Conservation (phyloP, 495 filamentous ascomycete genomes). For the Aspergillus heteromorphus region DNA sequence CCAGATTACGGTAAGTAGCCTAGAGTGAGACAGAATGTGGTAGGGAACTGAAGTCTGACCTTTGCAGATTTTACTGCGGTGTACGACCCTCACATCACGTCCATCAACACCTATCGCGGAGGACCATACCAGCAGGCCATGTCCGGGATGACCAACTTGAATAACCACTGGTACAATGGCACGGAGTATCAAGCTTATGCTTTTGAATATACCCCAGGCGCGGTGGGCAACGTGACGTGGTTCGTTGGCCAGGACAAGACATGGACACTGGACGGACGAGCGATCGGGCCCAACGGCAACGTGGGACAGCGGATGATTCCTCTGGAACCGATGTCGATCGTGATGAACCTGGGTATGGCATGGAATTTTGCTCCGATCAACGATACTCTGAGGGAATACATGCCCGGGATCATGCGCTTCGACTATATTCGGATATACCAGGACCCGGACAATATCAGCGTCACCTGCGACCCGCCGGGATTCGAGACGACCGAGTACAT, state of each 20-base stretch:
- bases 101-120: conserved; percentile 62
- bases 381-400: conserved; percentile 43
- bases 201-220: conserved; percentile 68
- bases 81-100: conserved; percentile 53
- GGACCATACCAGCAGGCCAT: conserved; percentile 69
- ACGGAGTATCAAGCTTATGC: conserved; percentile 66
- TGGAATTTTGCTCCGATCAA: conserved; percentile 61
- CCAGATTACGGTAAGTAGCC: conserved; percentile 55
- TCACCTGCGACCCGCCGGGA: conserved; percentile 68
- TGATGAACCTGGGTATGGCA: conserved; percentile 73
- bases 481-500: conserved; percentile 73
- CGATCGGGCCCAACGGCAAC: conserved; percentile 69
- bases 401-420: conserved; percentile 66
- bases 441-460: conserved; percentile 48
- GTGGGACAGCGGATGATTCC: conserved; percentile 65
- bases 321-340: conserved; percentile 62
- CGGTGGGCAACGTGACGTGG: conserved; percentile 58
- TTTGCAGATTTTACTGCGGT: conserved; percentile 53
- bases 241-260: conserved; percentile 60
- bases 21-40: background rate
- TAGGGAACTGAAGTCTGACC: background rate
- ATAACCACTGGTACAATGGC: conserved; percentile 73
- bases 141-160: conserved; percentile 65
- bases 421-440: conserved; percentile 78
- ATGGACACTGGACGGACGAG: conserved; percentile 60